Evolutionary conservation across 1,284 basidiomycete species (phyloP).

Genomic region (Melampsora americana): DNA sequence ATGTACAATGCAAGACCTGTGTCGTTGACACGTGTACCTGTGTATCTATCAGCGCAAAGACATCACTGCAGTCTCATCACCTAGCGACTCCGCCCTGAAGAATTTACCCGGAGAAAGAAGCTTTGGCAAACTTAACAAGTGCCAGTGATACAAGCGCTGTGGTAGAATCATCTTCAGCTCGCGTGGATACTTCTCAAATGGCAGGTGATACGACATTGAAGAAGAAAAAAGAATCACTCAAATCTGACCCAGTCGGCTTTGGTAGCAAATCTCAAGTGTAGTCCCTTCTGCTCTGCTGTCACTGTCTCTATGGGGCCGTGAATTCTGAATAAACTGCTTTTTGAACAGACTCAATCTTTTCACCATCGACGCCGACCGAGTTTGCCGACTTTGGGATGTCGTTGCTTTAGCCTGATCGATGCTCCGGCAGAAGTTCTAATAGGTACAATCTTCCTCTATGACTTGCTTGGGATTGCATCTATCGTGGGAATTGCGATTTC

Average conservation of each 20-base stretch:
- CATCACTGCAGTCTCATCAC: not conserved
- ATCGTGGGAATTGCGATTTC: constrained; percentile 47
- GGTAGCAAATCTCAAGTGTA: constrained; percentile 16
- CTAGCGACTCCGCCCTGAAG: not conserved
- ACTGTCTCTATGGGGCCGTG: not conserved
- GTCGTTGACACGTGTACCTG: not conserved
- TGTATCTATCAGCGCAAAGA: not conserved
- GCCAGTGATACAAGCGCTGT: not conserved
- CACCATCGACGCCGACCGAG: constrained; percentile 3
- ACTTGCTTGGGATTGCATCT: constrained; percentile 49
- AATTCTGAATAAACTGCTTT: not conserved
- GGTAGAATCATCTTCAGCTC: not conserved
- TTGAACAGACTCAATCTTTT: constrained; percentile 9
- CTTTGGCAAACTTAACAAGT: not conserved
- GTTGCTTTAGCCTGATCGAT: not conserved
- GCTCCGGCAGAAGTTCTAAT: constrained; percentile 39
- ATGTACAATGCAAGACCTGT: too few species aligned
- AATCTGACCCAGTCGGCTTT: not conserved
- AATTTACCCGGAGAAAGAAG: not conserved
- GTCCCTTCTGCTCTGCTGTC: not conserved
- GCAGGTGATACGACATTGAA: not conserved
- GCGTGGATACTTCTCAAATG: not conserved
- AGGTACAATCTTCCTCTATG: constrained; percentile 47
- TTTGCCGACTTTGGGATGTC: constrained; percentile 9
- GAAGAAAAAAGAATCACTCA: constrained; percentile 1